Evolutionary conservation across 257 asterid species (phyloP), one percentile per base, ranked within the genome.

Genomic region (Solanum habrochaites): DNA sequence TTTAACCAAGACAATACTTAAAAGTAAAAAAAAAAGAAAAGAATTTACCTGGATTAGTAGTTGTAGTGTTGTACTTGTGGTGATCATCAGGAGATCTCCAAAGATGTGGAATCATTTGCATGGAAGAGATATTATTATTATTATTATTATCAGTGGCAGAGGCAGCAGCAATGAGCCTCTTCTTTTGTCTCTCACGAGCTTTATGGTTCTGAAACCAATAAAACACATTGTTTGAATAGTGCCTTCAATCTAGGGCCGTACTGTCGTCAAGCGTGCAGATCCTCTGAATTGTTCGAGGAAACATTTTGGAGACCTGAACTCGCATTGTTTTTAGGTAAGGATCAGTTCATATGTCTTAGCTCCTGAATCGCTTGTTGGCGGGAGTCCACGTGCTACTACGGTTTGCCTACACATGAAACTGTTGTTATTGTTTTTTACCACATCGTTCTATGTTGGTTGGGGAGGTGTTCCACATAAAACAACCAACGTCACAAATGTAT

Each of bases 131-230:
- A 45, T 78, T 78, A 77, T 90, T 69, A 62, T 83, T 37, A 23
- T 88, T 60, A 60, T 60, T 45, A 71, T 2, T 18, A 80, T 58
- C 83, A 27, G 85, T 40, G 6, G 67, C 16, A 73, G 85, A 13
- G 66, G 85, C 82, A 40, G 91, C 40, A 58, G 93, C 80, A 72
- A 86, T 97, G 91, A 96, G 96, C 77, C 99, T 91, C 86, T 95
- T 96, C 90, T 97, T 97, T 94, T 97, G 99, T 73, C 99, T 91
- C 90, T 96, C 99, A 8, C 99, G 94, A 69, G 99, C 99, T 83
- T 97, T 97, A 89, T 97, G 99, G 88, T 96, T 97, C 89, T 97
- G 99, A 83, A 97, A 97, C 99, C 99, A 97, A 89, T 97, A 97
- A 85, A 97, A 97, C 20, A 97, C 99, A 69, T 97, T 97, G 67